Evolutionary conservation across 192 early-diverging fungal species (phyloP).

Genomic region (Spizellomyces punctatus): DNA sequence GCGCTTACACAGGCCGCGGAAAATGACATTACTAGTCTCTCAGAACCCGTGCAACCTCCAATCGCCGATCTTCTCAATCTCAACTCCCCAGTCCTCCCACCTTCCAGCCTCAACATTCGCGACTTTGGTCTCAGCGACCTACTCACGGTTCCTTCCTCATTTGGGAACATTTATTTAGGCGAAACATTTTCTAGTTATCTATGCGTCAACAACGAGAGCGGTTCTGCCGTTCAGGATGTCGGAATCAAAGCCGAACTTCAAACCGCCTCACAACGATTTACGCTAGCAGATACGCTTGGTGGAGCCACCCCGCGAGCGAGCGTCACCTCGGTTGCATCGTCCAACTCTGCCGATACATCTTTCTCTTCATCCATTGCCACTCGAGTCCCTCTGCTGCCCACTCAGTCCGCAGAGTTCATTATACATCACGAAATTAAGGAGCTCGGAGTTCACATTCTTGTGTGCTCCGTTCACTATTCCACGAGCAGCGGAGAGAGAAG

Average conservation of each 20-base stretch:
- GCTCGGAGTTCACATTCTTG: slow-evolving; percentile 87
- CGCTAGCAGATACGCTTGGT: slow-evolving; percentile 64
- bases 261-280: slow-evolving; percentile 79
- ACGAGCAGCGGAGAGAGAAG: slow-evolving; percentile 53
- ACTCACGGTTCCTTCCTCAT: slow-evolving; percentile 78
- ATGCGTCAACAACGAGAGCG: slow-evolving; percentile 85
- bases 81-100: slow-evolving; percentile 24
- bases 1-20: slow-evolving; percentile 43
- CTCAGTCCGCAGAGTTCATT: slow-evolving; percentile 73
- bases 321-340: background rate
- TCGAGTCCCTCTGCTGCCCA: slow-evolving; percentile 62
- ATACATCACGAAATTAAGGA: slow-evolving; percentile 95
- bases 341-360: background rate
- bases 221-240: slow-evolving; percentile 69
- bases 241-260: slow-evolving; percentile 83
- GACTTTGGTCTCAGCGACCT: slow-evolving; percentile 57
- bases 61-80: slow-evolving; percentile 27
- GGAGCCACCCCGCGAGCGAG: slow-evolving; percentile 30
- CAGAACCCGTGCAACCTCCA: background rate
- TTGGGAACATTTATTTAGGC: slow-evolving; percentile 93
- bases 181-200: slow-evolving; percentile 88
- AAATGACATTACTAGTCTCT: slow-evolving; percentile 45
- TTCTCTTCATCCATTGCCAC: background rate
- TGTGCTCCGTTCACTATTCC: slow-evolving; percentile 83
- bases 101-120: slow-evolving; percentile 39